Conservation (phyloP, 495 filamentous ascomycete genomes). For the Ramalina peruviana region DNA sequence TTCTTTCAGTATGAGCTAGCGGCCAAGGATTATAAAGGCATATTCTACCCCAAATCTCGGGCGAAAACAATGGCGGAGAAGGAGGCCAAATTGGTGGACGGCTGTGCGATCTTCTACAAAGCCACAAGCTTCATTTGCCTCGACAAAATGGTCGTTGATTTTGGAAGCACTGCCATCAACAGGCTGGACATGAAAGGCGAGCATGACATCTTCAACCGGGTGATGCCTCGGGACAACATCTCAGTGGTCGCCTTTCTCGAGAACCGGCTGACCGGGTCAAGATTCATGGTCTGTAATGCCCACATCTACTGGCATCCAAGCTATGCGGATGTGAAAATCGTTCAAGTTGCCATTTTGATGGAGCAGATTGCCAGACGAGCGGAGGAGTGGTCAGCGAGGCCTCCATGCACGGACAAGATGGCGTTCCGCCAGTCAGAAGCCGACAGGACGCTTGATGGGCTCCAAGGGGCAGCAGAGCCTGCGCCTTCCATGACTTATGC, state of each 20-base stretch:
- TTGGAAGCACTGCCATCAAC: conserved; percentile 81
- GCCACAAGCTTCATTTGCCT: conserved; percentile 78
- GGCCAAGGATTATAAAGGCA: conserved; percentile 76
- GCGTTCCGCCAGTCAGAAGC: conserved; percentile 49
- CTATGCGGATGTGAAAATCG: conserved; percentile 83
- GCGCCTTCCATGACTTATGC: conserved; percentile 66
- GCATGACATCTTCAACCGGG: conserved; percentile 90
- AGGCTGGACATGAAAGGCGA: conserved; percentile 89
- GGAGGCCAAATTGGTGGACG: conserved; percentile 77
- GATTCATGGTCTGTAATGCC: conserved; percentile 82
- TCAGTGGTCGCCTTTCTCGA: conserved; percentile 82
- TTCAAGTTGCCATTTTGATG: conserved; percentile 90
- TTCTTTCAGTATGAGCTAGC: conserved; percentile 74
- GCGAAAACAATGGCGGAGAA: conserved; percentile 82
- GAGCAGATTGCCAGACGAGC: conserved; percentile 73
- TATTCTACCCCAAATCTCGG: conserved; percentile 76
- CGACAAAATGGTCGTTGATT: conserved; percentile 86
- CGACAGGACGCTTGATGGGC: conserved; percentile 36
- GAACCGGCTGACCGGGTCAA: conserved; percentile 70
- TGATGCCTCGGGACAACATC: conserved; percentile 97
- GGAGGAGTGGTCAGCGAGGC: conserved; percentile 64
- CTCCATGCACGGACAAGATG: conserved; percentile 66
- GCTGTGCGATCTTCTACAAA: conserved; percentile 95
- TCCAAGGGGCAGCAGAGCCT: conserved; percentile 35
- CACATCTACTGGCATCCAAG: conserved; percentile 90